Evolutionary conservation across 2,329 filamentous ascomycete species (phyloP), one percentile per base, ranked within the genome.

Genomic region (Fusarium sororula): DNA sequence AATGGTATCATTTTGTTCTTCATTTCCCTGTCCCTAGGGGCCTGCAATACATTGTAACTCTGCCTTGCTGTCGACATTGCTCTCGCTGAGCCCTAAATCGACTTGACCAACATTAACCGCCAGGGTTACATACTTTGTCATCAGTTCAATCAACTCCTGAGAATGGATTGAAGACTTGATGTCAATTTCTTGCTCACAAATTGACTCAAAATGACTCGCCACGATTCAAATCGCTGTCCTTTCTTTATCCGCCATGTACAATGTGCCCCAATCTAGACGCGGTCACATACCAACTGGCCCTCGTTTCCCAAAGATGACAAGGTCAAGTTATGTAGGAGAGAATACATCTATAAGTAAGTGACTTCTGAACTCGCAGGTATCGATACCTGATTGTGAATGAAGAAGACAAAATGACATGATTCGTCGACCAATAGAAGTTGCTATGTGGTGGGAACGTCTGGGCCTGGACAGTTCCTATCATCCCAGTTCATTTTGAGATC

Each of bases 211-310:
- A 53, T 30, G 8, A 17, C 20, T 26, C 2, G 11, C 20, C 15
- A 22, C 7, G 12, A 42, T 7, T 7, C 55, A 44, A n/a, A 20
- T 6, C 1, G 44, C 20, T 11, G 28, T 39, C 13, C 13, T 28
- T 1, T 38, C 3, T 4, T 18, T 6, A 5, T 70, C 48, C 11
- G 15, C n/a, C 20, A 60, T 4, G 12, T 2, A 12, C 54, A 39
- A 5, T 47, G 50, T 2, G 48, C 66, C 1, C 44, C 66, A 38
- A 7, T 70, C 65, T 6, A 65, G 35, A 22, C 28, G 28, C 10
- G 30, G 15, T 22, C 12, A 18, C 7, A 60, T 13, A 7, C 32
- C 45, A 7, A 45, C 20, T 39, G 5, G 6, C 18, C 20, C 32
- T n/a, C 15, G 18, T 20, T 44, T 32, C 7, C 20, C 13, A 37